Conservation (phyloP, 2,329 filamentous ascomycete species). For the Fusarium zealandicum region DNA sequence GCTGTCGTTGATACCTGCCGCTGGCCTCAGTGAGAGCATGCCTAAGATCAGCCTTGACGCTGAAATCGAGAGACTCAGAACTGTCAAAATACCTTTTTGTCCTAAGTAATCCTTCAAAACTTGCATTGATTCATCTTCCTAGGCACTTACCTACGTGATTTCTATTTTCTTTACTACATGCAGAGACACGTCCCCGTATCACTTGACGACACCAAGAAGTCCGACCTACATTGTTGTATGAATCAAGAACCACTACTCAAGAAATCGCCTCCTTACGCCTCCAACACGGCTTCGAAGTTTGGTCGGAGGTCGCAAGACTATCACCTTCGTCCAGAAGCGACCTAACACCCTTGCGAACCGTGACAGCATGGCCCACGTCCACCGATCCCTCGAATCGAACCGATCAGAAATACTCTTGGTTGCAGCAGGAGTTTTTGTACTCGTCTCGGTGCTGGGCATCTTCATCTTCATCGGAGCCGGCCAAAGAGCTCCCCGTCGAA, state of each 20-base stretch:
- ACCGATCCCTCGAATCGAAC: slow-evolving; percentile 39
- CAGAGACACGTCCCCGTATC: slow-evolving; percentile 16
- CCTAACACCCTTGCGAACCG: not conserved
- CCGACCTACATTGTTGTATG: not conserved
- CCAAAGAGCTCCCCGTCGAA: slow-evolving; percentile 22
- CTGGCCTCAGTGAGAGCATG: too few relatives aligned
- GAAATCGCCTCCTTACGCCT: too few relatives aligned
- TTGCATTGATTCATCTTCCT: not conserved
- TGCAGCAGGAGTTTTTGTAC: slow-evolving; percentile 43
- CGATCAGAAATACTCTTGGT: slow-evolving; percentile 47
- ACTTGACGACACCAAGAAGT: slow-evolving; percentile 4
- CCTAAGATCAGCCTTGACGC: too few relatives aligned
- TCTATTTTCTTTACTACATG: slow-evolving; percentile 2
- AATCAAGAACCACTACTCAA: not conserved
- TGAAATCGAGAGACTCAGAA: too few relatives aligned
- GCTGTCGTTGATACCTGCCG: slow-evolving; percentile 9
- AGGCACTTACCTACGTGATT: not conserved
- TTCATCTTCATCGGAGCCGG: slow-evolving; percentile 43
- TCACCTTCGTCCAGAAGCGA: not conserved
- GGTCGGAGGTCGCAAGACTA: slow-evolving; percentile 12
- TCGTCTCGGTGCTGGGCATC: slow-evolving; percentile 45
- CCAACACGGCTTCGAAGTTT: not conserved
- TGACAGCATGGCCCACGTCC: slow-evolving; percentile 36
- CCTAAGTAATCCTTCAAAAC: not conserved
- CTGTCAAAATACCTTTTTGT: not conserved